phyloP scores from a whole-genome alignment of 75 land plant species.

The Pinus albicaulis region DNA sequence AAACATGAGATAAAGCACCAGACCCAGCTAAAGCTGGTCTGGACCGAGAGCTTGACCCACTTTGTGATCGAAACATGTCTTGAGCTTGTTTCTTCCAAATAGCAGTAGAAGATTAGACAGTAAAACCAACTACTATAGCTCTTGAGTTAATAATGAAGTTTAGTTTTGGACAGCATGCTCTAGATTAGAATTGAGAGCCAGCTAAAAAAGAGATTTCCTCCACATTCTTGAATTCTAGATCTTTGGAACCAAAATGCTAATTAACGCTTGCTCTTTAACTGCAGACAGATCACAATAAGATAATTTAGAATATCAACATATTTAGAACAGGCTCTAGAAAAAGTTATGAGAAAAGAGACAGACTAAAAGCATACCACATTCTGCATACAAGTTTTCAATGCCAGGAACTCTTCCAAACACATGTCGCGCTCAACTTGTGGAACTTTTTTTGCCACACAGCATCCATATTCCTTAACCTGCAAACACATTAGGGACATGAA shows the following conservation, averaged over 20 bases:
- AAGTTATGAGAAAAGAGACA: neutral
- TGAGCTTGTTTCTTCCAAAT: conserved; percentile 1
- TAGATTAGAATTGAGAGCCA: neutral
- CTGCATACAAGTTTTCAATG: conserved; percentile 79
- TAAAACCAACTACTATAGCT: conserved; percentile 7
- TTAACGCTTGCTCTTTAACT: conserved; percentile 10
- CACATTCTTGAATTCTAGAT: neutral
- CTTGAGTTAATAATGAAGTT: conserved; percentile 7
- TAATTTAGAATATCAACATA: conserved; percentile 4
- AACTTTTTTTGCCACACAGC: conserved; percentile 71
- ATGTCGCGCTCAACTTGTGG: conserved; percentile 86
- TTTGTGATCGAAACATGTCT: conserved; percentile 32
- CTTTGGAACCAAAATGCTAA: neutral
- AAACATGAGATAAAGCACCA: conserved; percentile 92
- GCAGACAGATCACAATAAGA: conserved; percentile 8
- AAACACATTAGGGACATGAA: no score
- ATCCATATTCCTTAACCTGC: conserved; percentile 86
- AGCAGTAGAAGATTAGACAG: neutral
- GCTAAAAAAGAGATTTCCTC: neutral
- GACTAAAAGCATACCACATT: conserved; percentile 42
- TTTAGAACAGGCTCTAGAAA: neutral
- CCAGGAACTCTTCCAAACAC: conserved; percentile 83
- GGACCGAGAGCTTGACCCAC: conserved; percentile 39
- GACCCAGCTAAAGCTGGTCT: conserved; percentile 41
- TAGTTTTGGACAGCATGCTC: neutral